Percentiles rank a stretch among this genome's conserved stretches.
Evolutionary conservation across 495 filamentous ascomycete genomes (phyloP).

Genomic region (Annulohypoxylon moriforme): DNA sequence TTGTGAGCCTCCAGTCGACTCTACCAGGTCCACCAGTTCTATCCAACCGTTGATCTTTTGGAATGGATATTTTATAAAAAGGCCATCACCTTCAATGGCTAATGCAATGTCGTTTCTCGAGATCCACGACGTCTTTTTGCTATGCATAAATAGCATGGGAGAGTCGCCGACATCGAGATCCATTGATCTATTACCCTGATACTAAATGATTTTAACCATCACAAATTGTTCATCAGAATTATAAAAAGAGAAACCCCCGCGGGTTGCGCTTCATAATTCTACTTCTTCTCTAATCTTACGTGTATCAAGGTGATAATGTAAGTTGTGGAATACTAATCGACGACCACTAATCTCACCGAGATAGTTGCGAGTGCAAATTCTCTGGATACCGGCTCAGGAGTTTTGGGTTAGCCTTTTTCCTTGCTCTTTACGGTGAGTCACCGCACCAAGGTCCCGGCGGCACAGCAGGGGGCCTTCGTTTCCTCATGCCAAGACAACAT

Average conservation of each 20-base stretch:
- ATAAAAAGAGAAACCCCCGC: not conserved
- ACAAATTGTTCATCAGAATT: not conserved
- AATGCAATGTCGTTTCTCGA: not conserved
- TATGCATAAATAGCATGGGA: not conserved
- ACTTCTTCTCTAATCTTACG: not conserved
- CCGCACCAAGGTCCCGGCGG: not conserved
- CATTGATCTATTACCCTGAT: not conserved
- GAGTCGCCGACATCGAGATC: not conserved
- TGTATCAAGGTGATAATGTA: not conserved
- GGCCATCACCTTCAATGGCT: not conserved
- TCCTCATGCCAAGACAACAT: not conserved
- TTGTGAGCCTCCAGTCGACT: conserved; percentile 11
- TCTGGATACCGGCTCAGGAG: not conserved
- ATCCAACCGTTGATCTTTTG: conserved; percentile 6
- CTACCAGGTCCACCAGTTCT: not conserved
- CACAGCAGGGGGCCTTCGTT: not conserved
- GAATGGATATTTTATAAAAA: not conserved
- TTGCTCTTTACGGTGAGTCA: conserved; percentile 2
- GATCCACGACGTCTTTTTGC: not conserved
- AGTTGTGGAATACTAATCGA: not conserved
- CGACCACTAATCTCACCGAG: not conserved
- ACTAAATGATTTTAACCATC: not conserved
- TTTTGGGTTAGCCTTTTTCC: not conserved
- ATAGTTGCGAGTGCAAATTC: not conserved
- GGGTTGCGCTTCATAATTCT: not conserved